Conservation (phyloP, 768 basidiomycete genomes). For the Fistulinella prunicolor region DNA sequence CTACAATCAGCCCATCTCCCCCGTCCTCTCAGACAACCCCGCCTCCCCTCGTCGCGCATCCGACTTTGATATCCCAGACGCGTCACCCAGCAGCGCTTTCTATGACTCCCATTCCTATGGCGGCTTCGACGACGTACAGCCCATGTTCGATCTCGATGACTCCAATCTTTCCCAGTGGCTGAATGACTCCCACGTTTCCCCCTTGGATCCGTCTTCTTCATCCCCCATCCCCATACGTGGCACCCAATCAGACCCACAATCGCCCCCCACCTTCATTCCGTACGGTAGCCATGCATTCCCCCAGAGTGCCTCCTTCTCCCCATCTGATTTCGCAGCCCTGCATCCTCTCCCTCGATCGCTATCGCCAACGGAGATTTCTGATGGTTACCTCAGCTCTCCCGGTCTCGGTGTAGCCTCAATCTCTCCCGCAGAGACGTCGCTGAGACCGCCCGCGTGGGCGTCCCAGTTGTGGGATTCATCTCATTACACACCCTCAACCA, state of each 20-base stretch:
- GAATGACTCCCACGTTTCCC: conserved; percentile 50
- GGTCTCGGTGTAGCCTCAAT: conserved; percentile 51
- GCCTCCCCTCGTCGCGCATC: conserved; percentile 39
- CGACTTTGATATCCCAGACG: conserved; percentile 41
- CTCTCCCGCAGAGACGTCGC: conserved; percentile 58
- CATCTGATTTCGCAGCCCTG: conserved; percentile 56
- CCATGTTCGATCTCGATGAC: conserved; percentile 41
- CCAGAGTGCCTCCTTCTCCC: conserved; percentile 54
- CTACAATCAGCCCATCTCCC: conserved; percentile 40
- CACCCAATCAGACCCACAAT: conserved; percentile 41
- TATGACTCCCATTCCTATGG: conserved; percentile 34
- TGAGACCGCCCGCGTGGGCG: conserved; percentile 63
- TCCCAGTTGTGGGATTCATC: conserved; percentile 61
- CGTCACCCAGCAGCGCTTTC: conserved; percentile 37
- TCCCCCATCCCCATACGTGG: conserved; percentile 64
- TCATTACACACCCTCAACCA: conserved; percentile 42
- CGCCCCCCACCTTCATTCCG: conserved; percentile 46
- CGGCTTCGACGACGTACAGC: conserved; percentile 31
- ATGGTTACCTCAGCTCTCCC: conserved; percentile 41
- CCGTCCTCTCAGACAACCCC: conserved; percentile 37
- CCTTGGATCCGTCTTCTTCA: conserved; percentile 38
- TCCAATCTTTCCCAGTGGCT: conserved; percentile 57
- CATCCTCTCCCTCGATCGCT: conserved; percentile 62
- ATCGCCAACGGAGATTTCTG: conserved; percentile 54
- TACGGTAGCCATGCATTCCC: conserved; percentile 50